phyloP scores from a whole-genome alignment of 208 protist species.

The Trypanosoma lewisi region DNA sequence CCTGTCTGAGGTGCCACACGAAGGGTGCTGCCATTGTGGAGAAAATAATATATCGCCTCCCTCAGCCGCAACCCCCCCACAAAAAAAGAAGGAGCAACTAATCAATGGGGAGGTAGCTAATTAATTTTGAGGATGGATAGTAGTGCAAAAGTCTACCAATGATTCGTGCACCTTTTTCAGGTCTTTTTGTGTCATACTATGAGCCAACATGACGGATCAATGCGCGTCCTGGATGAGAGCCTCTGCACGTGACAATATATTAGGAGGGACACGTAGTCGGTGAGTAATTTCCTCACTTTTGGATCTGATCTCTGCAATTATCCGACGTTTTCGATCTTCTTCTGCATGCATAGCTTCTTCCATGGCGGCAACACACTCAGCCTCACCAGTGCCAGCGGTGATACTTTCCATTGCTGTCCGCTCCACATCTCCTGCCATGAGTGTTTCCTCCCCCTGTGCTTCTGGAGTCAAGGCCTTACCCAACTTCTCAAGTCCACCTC shows the following conservation, averaged over 20 bases:
- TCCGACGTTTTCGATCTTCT: not conserved
- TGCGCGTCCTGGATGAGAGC: slow-evolving; percentile 11
- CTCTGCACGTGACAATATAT: slow-evolving; percentile 13
- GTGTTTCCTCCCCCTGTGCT: slow-evolving; percentile 11
- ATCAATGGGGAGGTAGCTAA: not conserved
- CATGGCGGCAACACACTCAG: not conserved
- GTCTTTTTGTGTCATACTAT: slow-evolving; percentile 18
- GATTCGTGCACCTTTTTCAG: slow-evolving; percentile 8
- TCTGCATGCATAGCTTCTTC: slow-evolving; percentile 1
- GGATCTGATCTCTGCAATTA: slow-evolving; percentile 5
- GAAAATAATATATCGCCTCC: too few relatives aligned
- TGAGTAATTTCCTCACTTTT: slow-evolving; percentile 4
- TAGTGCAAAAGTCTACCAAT: slow-evolving; percentile 10
- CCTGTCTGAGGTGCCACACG: too few relatives aligned
- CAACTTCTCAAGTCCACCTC: slow-evolving; percentile 5
- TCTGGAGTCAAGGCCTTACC: not conserved
- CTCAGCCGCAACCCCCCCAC: too few relatives aligned
- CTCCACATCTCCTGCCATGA: not conserved
- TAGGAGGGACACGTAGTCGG: slow-evolving; percentile 14
- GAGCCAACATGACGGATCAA: slow-evolving; percentile 6
- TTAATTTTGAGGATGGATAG: not conserved
- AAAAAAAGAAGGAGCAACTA: too few relatives aligned
- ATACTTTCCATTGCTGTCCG: not conserved
- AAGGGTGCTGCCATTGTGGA: too few relatives aligned
- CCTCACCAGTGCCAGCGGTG: slow-evolving; percentile 1